Conservation (phyloP, 129 eudicot genomes). For the Artemisia argyi region DNA sequence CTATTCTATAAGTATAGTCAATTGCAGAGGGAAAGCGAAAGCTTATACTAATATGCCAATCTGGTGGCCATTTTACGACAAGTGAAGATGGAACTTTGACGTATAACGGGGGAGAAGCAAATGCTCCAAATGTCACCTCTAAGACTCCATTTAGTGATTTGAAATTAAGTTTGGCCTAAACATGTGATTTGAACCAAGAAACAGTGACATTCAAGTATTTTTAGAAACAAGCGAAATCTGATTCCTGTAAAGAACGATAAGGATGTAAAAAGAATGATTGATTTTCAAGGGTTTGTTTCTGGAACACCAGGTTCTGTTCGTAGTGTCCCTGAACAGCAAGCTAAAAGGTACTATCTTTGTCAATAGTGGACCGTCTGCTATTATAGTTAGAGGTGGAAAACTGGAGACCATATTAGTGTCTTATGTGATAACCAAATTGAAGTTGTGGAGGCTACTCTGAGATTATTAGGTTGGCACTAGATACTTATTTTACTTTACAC, state of each 20-base stretch:
- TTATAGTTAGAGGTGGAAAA: slow-evolving; percentile 15
- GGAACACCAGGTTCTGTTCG: slow-evolving; percentile 68
- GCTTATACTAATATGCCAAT: slow-evolving; percentile 79
- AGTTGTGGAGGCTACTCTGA: no score
- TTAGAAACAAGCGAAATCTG: slow-evolving; percentile 69
- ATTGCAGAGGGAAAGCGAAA: slow-evolving; percentile 85
- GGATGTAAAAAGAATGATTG: slow-evolving; percentile 77
- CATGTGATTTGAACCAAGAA: slow-evolving; percentile 52
- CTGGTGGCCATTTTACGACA: slow-evolving; percentile 73
- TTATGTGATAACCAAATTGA: no score
- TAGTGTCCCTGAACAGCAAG: slow-evolving; percentile 29
- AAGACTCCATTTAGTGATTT: slow-evolving; percentile 66
- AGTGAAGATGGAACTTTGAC: slow-evolving; percentile 72
- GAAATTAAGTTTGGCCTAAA: slow-evolving; percentile 65
- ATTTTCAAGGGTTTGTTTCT: slow-evolving; percentile 64
- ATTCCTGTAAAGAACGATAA: slow-evolving; percentile 68
- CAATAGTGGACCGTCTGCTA: background rate
- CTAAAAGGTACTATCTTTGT: slow-evolving; percentile 41
- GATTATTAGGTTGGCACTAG: no score
- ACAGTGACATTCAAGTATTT: slow-evolving; percentile 69
- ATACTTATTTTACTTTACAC: no score
- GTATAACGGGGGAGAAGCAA: slow-evolving; percentile 77
- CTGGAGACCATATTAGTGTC: no score
- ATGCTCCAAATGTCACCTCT: slow-evolving; percentile 58
- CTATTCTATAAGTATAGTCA: slow-evolving; percentile 37